Base-by-base conservation (phyloP, 495 filamentous ascomycete species). In the Rusavskia elegans region DNA sequence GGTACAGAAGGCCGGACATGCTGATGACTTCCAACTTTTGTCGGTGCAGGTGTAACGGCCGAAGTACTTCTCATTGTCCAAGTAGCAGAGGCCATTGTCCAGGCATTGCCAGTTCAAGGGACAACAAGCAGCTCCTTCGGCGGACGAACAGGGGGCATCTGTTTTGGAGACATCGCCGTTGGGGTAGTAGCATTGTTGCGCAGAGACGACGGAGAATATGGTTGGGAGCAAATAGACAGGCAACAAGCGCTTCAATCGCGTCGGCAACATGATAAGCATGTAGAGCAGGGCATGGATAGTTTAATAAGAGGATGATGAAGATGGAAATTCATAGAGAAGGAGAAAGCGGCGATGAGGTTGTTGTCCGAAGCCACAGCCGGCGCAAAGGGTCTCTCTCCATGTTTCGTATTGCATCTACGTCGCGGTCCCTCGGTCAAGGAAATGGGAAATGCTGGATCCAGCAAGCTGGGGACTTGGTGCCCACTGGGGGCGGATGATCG, bases 21-120 rank as follows among this genome's bases (percentile, higher is more conserved):
- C 40, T 11, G 39, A 38, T 2, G 58, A 55, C 11, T 55, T 8
- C 58, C 58, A 60, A 9, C 48, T 53, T 29, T 56, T 10, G 44
- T 60, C 58, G 8, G 58, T 58, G 44, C 58, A 60, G 25, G 55
- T 58, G 36, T 57, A 60, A 11, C 58, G 58, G 3, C 58, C 58
- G 41, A 53, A 57, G 27, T 51, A 60, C 20, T 53, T 35, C 20
- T 55, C 29, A 37, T 48, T 52, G 0, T 29, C 45, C 25, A 55
- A 45, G 16, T 55, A 58, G 37, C 55, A 60, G 20, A 58, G 55
- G 21, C 58, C 58, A 45, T 60, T 60, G 55, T 49, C 49, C 1
- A 55, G 49, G 44, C 55, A 60, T 19, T 51, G 23, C 58, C 55
- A 58, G 21, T 51, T 49, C 8, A 45, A 27, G 23, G 58, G 58